Percentiles rank a stretch among this genome's conserved stretches.
phyloP scores from a whole-genome alignment of 345 rosid genomes.

The Cardamine occulta region DNA sequence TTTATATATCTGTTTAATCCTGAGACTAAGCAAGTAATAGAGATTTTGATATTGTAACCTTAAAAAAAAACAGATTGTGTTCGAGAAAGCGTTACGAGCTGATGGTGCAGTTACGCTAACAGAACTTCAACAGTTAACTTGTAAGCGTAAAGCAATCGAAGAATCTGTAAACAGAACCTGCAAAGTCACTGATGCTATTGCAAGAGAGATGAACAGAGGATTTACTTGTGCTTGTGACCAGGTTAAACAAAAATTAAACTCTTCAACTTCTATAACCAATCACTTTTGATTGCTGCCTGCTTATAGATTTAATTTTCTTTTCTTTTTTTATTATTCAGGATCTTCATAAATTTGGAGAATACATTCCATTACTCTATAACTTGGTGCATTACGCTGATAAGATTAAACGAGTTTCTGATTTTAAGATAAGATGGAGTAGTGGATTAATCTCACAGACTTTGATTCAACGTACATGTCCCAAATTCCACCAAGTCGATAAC shows the following conservation, averaged over 20 bases:
- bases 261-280: no score
- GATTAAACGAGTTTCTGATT: conserved; percentile 50
- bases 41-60: background rate
- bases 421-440: conserved; percentile 76
- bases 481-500: conserved; percentile 60
- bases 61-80: conserved; percentile 53
- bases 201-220: conserved; percentile 77
- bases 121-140: conserved; percentile 65
- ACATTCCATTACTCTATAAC: conserved; percentile 68
- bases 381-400: conserved; percentile 56
- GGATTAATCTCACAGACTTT: conserved; percentile 56
- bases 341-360: conserved; percentile 62
- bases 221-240: conserved; percentile 58
- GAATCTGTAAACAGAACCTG: conserved; percentile 68
- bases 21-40: background rate
- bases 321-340: conserved; percentile 50
- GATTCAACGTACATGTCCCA: conserved; percentile 60
- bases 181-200: conserved; percentile 59
- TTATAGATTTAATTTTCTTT: background rate
- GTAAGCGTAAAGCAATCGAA: conserved; percentile 65
- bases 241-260: conserved; percentile 38
- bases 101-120: conserved; percentile 61
- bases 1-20: background rate
- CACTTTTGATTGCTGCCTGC: background rate
- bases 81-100: conserved; percentile 56